A percentile compares a stretch with the other conserved stretches of the same genome.
phyloP scores from a whole-genome alignment of 1,284 basidiomycete genomes.

The Schizophyllum amplum region DNA sequence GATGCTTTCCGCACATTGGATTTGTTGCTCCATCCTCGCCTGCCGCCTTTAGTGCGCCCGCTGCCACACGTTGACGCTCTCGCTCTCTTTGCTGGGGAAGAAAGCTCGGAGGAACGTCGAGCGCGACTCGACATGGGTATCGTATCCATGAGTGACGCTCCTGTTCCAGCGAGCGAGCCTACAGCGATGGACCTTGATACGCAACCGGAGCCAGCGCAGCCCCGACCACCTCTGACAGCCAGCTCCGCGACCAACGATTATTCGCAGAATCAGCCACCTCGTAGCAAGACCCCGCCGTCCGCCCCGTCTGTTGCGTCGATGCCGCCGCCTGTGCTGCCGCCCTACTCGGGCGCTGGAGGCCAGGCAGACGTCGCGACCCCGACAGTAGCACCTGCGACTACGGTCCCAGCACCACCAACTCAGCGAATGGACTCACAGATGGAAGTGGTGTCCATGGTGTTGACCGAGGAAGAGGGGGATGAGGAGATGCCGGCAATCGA shows the following conservation, averaged over 20 bases:
- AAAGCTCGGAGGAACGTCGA: constrained; percentile 50
- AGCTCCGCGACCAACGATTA: not conserved
- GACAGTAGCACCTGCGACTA: not conserved
- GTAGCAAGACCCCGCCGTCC: not conserved
- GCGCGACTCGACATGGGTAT: constrained; percentile 32
- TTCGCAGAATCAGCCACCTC: not conserved
- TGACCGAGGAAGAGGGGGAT: constrained; percentile 26
- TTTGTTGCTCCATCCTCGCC: constrained; percentile 64
- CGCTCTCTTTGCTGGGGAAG: constrained; percentile 51
- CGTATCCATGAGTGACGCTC: constrained; percentile 15
- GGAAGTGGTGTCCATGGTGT: constrained; percentile 1
- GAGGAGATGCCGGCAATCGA: constrained; percentile 40
- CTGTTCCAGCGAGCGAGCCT: constrained; percentile 13
- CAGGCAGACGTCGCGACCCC: not conserved
- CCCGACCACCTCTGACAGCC: not conserved
- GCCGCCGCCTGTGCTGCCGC: not conserved
- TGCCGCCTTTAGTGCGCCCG: constrained; percentile 64
- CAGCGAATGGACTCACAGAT: not conserved
- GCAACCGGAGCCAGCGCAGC: not conserved
- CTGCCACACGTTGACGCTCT: constrained; percentile 57
- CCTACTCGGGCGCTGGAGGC: not conserved
- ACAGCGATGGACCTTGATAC: constrained; percentile 14
- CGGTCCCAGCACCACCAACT: not conserved
- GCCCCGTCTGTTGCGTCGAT: not conserved
- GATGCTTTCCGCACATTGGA: constrained; percentile 29